Conservation (phyloP, 1,139 yeast species). For the Saccharomyces hybrid region DNA sequence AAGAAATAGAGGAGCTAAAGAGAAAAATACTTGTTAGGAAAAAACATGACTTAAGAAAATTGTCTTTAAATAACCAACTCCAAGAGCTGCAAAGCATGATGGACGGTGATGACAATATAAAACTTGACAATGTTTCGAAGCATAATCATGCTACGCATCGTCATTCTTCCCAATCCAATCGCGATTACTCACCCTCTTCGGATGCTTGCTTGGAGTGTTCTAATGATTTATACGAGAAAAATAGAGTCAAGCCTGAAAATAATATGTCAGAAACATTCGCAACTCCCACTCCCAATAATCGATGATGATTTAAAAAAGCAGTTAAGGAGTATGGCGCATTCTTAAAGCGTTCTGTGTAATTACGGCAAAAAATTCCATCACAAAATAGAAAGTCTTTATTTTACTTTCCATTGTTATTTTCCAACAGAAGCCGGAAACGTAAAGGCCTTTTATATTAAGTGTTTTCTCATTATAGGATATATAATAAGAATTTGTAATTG, state of each 20-base stretch:
- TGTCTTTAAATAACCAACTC: slow-evolving; percentile 25
- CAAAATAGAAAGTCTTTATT: neutral
- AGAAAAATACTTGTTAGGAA: slow-evolving; percentile 22
- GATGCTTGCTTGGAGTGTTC: neutral
- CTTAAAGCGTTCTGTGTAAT: neutral
- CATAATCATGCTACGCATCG: neutral
- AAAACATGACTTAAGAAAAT: slow-evolving; percentile 28
- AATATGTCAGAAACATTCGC: slow-evolving; percentile 1
- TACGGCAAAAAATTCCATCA: neutral
- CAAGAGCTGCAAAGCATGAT: slow-evolving; percentile 15
- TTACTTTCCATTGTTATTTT: neutral
- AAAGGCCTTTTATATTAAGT: neutral
- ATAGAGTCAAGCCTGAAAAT: neutral
- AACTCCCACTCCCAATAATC: slow-evolving; percentile 3
- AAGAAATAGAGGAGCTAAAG: slow-evolving; percentile 23
- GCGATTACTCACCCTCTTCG: neutral
- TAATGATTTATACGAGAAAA: neutral
- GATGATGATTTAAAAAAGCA: neutral
- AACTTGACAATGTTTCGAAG: neutral
- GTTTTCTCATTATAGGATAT: neutral
- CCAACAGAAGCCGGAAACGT: neutral
- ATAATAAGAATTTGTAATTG: neutral
- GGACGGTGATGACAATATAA: slow-evolving; percentile 5
- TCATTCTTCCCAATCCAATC: neutral
- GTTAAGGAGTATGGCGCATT: neutral